Evolutionary conservation across 1,284 basidiomycete genomes (phyloP).

Genomic region (Cutaneotrichosporon dermatis): DNA sequence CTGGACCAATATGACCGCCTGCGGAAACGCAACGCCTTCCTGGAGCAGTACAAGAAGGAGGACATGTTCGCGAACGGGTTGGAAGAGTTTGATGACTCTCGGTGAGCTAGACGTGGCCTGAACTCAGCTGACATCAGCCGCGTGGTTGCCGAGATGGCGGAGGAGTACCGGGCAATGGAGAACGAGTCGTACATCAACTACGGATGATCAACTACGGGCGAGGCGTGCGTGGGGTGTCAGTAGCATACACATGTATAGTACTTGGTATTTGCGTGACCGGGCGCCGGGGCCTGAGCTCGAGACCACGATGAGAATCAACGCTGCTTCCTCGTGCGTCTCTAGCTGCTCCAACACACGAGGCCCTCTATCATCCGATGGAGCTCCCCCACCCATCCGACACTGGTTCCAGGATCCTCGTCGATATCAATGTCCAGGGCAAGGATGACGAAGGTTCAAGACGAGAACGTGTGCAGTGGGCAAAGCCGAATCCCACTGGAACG

Average conservation of each 20-base stretch:
- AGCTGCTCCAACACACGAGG: too few species aligned
- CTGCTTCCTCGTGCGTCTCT: too few species aligned
- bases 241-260: conserved; percentile 4
- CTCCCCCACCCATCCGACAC: too few species aligned
- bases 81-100: conserved; percentile 91
- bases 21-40: conserved; percentile 83
- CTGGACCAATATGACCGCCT: conserved; percentile 91
- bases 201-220: not conserved
- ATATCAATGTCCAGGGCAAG: too few species aligned
- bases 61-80: conserved; percentile 85
- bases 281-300: too few species aligned
- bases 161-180: conserved; percentile 89
- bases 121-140: conserved; percentile 54
- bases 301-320: too few species aligned
- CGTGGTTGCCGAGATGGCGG: conserved; percentile 76
- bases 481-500: too few species aligned
- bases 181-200: conserved; percentile 73
- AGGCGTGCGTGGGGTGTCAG: not conserved
- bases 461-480: too few species aligned
- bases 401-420: too few species aligned
- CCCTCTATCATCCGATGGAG: too few species aligned
- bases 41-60: conserved; percentile 97
- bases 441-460: too few species aligned
- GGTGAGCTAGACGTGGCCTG: conserved; percentile 50
- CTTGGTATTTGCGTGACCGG: too few species aligned